Evolutionary conservation across 1,139 yeast genomes (phyloP).

Genomic region (Suhomyces wounanorum): DNA sequence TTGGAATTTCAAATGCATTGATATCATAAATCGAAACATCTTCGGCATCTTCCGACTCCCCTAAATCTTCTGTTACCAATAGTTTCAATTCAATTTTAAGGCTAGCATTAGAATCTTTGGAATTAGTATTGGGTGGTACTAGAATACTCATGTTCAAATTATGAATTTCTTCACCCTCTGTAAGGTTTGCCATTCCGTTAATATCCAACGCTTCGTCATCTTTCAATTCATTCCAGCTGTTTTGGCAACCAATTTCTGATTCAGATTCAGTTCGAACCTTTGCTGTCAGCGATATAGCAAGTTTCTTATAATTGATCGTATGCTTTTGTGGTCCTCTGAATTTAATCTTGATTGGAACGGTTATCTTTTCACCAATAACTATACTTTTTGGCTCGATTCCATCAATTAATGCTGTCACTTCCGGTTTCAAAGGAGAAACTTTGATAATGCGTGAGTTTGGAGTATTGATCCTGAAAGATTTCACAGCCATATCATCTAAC

Average conservation of each 20-base stretch:
- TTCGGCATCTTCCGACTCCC: slow-evolving; percentile 12
- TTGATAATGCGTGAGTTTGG: slow-evolving; percentile 10
- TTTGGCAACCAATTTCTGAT: slow-evolving; percentile 25
- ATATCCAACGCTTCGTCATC: slow-evolving; percentile 44
- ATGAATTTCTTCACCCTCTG: slow-evolving; percentile 15
- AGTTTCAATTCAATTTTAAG: slow-evolving; percentile 29
- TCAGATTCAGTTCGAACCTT: slow-evolving; percentile 22
- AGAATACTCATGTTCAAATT: slow-evolving; percentile 32
- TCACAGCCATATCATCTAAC: slow-evolving; percentile 1
- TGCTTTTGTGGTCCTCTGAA: slow-evolving; percentile 20
- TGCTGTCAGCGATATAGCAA: slow-evolving; percentile 26
- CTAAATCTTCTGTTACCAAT: slow-evolving; percentile 24
- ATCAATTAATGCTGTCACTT: slow-evolving; percentile 12
- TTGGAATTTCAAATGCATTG: slow-evolving; percentile 29
- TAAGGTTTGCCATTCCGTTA: slow-evolving; percentile 15
- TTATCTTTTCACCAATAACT: slow-evolving; percentile 34
- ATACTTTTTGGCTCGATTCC: slow-evolving; percentile 13
- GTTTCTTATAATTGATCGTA: slow-evolving; percentile 23
- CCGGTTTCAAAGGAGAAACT: slow-evolving; percentile 22
- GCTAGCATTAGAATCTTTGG: slow-evolving; percentile 12
- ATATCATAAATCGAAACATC: slow-evolving; percentile 28
- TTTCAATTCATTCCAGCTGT: slow-evolving; percentile 41
- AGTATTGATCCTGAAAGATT: slow-evolving; percentile 7
- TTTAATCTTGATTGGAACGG: slow-evolving; percentile 24
- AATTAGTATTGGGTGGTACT: slow-evolving; percentile 17